Conservation (phyloP, 345 rosid genomes). For the Hypericum androsaemum region DNA sequence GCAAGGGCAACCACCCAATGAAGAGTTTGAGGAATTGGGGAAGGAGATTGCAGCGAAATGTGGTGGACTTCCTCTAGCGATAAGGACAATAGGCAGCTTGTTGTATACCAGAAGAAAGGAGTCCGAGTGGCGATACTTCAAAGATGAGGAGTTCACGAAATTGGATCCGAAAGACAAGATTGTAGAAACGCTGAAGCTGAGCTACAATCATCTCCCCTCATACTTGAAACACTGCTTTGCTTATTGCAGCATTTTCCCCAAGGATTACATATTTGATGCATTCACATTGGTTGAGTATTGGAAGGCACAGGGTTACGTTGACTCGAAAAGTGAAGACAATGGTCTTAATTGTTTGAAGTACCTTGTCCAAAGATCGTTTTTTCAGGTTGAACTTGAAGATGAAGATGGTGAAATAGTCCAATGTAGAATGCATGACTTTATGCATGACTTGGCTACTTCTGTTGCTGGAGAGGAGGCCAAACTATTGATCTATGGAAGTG, state of each 20-base stretch:
- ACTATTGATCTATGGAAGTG: too few relatives aligned
- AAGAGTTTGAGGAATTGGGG: too few relatives aligned
- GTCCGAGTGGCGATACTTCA: too few relatives aligned
- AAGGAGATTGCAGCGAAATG: too few relatives aligned
- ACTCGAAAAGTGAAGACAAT: not conserved
- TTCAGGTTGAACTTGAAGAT: constrained; percentile 12
- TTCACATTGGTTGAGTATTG: constrained; percentile 11
- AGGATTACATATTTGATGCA: constrained; percentile 4
- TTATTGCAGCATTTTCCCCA: constrained; percentile 20
- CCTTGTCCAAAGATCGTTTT: constrained; percentile 9
- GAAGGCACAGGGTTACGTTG: constrained; percentile 19
- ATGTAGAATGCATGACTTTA: constrained; percentile 19
- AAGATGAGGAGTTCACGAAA: not conserved
- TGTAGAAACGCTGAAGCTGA: constrained; percentile 12
- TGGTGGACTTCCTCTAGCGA: too few relatives aligned
- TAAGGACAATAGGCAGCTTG: too few relatives aligned
- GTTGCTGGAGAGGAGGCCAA: not conserved
- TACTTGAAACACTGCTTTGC: constrained; percentile 25
- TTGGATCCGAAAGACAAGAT: not conserved
- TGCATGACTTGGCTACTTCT: constrained; percentile 11
- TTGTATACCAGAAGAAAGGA: too few relatives aligned
- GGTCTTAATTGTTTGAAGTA: constrained; percentile 4
- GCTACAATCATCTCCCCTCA: constrained; percentile 19
- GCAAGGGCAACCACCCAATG: too few relatives aligned
- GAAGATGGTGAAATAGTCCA: fast-evolving